phyloP scores from a whole-genome alignment of 2,329 filamentous ascomycete species.

The Cylindrodendrum hubeiense region DNA sequence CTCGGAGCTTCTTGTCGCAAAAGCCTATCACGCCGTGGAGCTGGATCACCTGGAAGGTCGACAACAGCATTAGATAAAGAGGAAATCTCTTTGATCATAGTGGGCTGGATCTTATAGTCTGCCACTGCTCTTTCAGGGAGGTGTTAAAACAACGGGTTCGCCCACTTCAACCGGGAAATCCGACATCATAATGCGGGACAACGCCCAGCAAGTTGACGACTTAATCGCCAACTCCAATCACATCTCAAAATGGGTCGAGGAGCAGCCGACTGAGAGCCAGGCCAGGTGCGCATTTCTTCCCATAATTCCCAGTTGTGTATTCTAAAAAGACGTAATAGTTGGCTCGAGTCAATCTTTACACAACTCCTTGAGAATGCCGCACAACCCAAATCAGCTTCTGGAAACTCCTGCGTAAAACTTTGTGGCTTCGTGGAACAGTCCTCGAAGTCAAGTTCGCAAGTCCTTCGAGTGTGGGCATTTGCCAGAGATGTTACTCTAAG shows the following conservation, averaged over 20 bases:
- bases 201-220: slow-evolving; percentile 45
- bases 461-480: slow-evolving; percentile 64
- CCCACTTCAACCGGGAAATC: slow-evolving; percentile 7
- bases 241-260: slow-evolving; percentile 58
- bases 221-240: slow-evolving; percentile 53
- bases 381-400: slow-evolving; percentile 67
- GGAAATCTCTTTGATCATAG: neutral
- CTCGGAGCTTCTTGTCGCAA: neutral
- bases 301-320: slow-evolving; percentile 31
- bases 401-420: slow-evolving; percentile 68
- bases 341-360: slow-evolving; percentile 59
- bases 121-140: neutral
- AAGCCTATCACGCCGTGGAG: slow-evolving; percentile 23
- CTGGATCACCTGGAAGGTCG: slow-evolving; percentile 18
- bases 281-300: slow-evolving; percentile 49
- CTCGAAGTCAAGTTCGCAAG: slow-evolving; percentile 60
- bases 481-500: slow-evolving; percentile 59
- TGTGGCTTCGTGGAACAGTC: slow-evolving; percentile 73
- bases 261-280: slow-evolving; percentile 50
- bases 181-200: slow-evolving; percentile 38
- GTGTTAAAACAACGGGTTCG: slow-evolving; percentile 5
- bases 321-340: slow-evolving; percentile 42
- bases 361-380: slow-evolving; percentile 62
- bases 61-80: slow-evolving; percentile 24
- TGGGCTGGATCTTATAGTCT: neutral